phyloP scores from a whole-genome alignment of 352 stramenopile genomes.

The Phytophthora crassamura region DNA sequence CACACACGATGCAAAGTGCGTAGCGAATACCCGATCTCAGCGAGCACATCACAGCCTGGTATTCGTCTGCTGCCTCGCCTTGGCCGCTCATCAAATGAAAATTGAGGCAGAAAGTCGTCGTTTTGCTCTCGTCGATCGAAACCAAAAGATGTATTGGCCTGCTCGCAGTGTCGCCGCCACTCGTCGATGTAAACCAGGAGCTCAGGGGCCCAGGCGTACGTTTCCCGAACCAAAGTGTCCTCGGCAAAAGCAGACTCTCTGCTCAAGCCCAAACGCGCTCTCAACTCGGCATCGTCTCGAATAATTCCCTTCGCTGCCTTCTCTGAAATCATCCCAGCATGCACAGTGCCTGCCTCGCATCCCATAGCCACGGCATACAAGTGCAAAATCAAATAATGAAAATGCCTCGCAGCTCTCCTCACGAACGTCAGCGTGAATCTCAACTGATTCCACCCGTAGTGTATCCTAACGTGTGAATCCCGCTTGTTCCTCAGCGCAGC shows the following conservation, averaged over 20 bases:
- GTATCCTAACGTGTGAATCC: conserved; percentile 14
- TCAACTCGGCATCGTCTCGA: conserved; percentile 18
- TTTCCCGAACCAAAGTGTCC: conserved; percentile 47
- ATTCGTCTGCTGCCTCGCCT: conserved; percentile 3
- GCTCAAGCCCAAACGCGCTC: conserved; percentile 18
- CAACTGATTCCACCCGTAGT: conserved; percentile 39
- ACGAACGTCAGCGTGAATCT: conserved; percentile 31
- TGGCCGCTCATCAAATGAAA: not conserved
- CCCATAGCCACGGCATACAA: conserved; percentile 55
- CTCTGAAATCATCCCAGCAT: conserved; percentile 32
- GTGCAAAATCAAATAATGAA: conserved; percentile 53
- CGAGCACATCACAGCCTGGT: conserved; percentile 33
- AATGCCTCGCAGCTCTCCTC: conserved; percentile 39
- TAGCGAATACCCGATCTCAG: conserved; percentile 38
- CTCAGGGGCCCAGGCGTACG: conserved; percentile 51
- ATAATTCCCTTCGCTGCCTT: conserved; percentile 23
- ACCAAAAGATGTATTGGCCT: conserved; percentile 7
- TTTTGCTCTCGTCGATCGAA: conserved; percentile 35
- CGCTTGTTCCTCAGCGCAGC: conserved; percentile 31
- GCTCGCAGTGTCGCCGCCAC: conserved; percentile 36
- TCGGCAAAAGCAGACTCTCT: conserved; percentile 9
- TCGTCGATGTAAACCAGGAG: conserved; percentile 51
- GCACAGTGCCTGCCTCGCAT: conserved; percentile 22
- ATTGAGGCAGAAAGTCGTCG: conserved; percentile 29
- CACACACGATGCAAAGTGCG: conserved; percentile 32